Conservation (phyloP, 768 basidiomycete species). For the Sporobolomyces phaffii region DNA sequence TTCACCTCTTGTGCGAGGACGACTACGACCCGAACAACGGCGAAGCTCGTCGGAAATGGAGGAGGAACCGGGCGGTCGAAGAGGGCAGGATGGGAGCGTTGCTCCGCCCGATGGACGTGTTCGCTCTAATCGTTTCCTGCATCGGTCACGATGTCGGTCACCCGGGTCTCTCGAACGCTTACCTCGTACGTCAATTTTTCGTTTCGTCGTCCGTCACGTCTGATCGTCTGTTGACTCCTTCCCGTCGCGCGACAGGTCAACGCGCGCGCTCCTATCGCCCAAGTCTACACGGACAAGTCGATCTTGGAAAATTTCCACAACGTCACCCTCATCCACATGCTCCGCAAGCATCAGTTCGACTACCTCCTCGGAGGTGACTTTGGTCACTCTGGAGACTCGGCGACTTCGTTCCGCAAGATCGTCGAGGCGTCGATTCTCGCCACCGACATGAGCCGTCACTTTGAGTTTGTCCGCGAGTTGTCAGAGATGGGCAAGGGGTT, state of each 20-base stretch:
- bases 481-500: conserved; percentile 49
- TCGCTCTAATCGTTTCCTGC: conserved; percentile 79
- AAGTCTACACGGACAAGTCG: conserved; percentile 80
- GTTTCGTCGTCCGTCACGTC: no score
- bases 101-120: conserved; percentile 62
- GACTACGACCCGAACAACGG: conserved; percentile 42
- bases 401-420: conserved; percentile 60
- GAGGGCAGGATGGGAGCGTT: conserved; percentile 43
- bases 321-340: conserved; percentile 43
- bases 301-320: conserved; percentile 62
- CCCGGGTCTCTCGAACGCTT: conserved; percentile 85
- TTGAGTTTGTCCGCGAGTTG: conserved; percentile 70
- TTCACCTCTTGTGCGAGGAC: conserved; percentile 58
- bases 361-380: conserved; percentile 40
- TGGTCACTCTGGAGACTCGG: conserved; percentile 19
- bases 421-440: conserved; percentile 78
- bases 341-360: conserved; percentile 38
- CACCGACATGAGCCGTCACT: conserved; percentile 91
- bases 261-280: conserved; percentile 77
- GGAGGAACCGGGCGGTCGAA: conserved; percentile 40
- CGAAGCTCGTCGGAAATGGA: conserved; percentile 35
- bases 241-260: conserved; percentile 62
- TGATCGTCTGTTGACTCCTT: no score
- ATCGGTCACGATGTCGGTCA: conserved; percentile 98
- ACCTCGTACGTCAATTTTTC: conserved; percentile 70